phyloP scores from a whole-genome alignment of 2,329 filamentous ascomycete species.

The Phialophora tarda region DNA sequence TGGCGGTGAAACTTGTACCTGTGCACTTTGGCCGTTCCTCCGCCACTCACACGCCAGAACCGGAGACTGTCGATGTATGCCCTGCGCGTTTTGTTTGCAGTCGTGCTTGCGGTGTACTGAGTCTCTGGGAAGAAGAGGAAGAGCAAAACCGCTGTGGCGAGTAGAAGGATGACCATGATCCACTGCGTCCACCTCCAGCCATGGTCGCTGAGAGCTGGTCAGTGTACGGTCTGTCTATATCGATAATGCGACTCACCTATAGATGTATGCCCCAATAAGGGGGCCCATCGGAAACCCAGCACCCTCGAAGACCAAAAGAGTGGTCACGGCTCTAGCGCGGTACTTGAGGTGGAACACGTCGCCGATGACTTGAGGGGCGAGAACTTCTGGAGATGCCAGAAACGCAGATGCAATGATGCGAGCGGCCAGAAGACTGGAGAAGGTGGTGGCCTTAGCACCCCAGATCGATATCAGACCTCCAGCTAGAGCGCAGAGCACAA shows the following conservation, averaged over 20 bases:
- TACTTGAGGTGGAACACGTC: slow-evolving; percentile 17
- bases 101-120: slow-evolving; percentile 9
- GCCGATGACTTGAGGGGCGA: slow-evolving; percentile 15
- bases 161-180: slow-evolving; percentile 9
- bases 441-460: slow-evolving; percentile 16
- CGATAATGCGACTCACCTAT: slow-evolving; percentile 9
- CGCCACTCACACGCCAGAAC: slow-evolving; percentile 21
- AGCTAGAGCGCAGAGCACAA: not conserved
- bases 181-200: slow-evolving; percentile 20
- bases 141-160: slow-evolving; percentile 3
- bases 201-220: not conserved
- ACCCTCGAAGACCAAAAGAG: slow-evolving; percentile 5
- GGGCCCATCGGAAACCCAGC: slow-evolving; percentile 12
- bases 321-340: slow-evolving; percentile 12
- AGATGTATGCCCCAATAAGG: slow-evolving; percentile 16
- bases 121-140: slow-evolving; percentile 17
- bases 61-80: slow-evolving; percentile 1
- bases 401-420: slow-evolving; percentile 7
- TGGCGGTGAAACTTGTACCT: not conserved
- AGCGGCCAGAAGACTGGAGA: slow-evolving; percentile 4
- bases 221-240: not conserved
- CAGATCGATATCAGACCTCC: slow-evolving; percentile 3
- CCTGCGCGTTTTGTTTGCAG: not conserved
- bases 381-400: slow-evolving; percentile 8
- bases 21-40: slow-evolving; percentile 18